Evolutionary conservation across 768 basidiomycete species (phyloP).

Genomic region (Kwoniella newhampshirensis): DNA sequence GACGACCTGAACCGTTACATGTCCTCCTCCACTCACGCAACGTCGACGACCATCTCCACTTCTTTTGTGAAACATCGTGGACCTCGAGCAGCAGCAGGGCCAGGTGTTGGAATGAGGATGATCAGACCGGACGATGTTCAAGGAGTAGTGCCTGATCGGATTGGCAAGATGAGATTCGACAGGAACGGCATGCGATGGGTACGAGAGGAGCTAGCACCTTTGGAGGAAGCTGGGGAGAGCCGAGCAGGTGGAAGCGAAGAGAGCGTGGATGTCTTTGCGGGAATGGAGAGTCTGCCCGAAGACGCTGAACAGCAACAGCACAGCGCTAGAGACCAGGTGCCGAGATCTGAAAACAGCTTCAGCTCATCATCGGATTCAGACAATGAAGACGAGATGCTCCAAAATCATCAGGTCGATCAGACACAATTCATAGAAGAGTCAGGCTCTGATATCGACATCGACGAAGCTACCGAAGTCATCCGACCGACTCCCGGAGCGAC

Average conservation of each 20-base stretch:
- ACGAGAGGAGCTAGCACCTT: constrained; percentile 55
- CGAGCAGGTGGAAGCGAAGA: constrained; percentile 38
- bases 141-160: constrained; percentile 68
- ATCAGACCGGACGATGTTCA: constrained; percentile 75
- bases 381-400: constrained; percentile 6
- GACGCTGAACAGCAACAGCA: constrained; percentile 51
- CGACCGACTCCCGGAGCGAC: constrained; percentile 6
- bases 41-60: constrained; percentile 62
- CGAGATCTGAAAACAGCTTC: constrained; percentile 10
- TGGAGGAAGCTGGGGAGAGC: constrained; percentile 35
- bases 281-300: constrained; percentile 80
- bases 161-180: constrained; percentile 88
- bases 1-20: constrained; percentile 81
- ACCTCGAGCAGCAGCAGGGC: constrained; percentile 23
- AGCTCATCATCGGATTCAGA: constrained; percentile 4
- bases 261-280: constrained; percentile 74
- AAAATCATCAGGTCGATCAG: background rate
- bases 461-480: constrained; percentile 13
- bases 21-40: constrained; percentile 77
- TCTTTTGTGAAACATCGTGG: constrained; percentile 71
- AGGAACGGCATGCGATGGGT: constrained; percentile 81
- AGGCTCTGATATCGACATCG: constrained; percentile 6
- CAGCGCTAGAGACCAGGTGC: constrained; percentile 5
- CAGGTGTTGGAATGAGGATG: constrained; percentile 57
- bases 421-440: constrained; percentile 10